phyloP scores from a whole-genome alignment of 2,329 filamentous ascomycete genomes.

The Talaromyces sp. region DNA sequence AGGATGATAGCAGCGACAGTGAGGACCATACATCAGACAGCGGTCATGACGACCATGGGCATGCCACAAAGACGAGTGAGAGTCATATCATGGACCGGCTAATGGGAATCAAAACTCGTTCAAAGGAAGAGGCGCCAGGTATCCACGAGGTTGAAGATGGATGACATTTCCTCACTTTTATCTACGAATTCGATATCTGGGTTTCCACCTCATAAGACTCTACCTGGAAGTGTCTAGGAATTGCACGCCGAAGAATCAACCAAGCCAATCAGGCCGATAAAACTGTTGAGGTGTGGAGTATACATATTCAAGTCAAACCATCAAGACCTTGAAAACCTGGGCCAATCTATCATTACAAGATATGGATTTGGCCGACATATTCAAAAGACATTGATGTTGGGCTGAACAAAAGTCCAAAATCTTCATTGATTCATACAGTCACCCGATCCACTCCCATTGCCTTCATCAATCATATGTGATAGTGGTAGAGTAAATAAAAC shows the following conservation, averaged over 20 bases:
- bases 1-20: constrained; percentile 12
- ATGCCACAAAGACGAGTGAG: constrained; percentile 16
- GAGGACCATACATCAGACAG: constrained; percentile 5
- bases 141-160: constrained; percentile 31
- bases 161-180: neutral
- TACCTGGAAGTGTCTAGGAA: neutral
- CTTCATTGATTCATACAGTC: constrained; percentile 13
- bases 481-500: constrained; percentile 1
- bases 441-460: constrained; percentile 9
- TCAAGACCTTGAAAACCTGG: neutral
- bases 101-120: constrained; percentile 28
- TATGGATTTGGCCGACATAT: neutral
- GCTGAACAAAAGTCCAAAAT: neutral
- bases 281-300: neutral
- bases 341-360: neutral
- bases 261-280: neutral
- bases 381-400: neutral
- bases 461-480: constrained; percentile 12
- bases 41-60: constrained; percentile 14
- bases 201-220: neutral
- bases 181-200: neutral
- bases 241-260: neutral
- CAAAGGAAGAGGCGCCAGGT: constrained; percentile 29
- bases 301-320: neutral
- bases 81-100: constrained; percentile 27